phyloP scores from a whole-genome alignment of 176 grass and related monocot genomes.

The Triticum turgidum region DNA sequence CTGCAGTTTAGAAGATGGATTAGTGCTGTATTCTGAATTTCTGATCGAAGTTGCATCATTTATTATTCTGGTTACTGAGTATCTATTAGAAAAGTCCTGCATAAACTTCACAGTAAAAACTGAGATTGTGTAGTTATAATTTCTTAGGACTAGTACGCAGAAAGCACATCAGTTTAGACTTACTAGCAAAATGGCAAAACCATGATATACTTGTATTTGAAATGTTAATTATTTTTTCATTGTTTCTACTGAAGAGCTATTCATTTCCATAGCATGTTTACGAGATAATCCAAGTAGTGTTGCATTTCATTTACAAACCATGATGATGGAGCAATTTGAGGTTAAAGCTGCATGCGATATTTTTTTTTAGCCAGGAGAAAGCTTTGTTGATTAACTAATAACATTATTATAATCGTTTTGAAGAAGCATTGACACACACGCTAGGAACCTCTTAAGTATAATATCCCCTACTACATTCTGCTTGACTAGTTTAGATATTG shows the following conservation, averaged over 20 bases:
- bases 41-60: not conserved
- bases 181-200: not conserved
- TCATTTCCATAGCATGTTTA: not conserved
- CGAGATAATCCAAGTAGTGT: not conserved
- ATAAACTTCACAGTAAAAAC: not conserved
- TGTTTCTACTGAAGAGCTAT: not conserved
- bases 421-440: not conserved
- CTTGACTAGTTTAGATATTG: not conserved
- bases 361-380: not conserved
- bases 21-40: not conserved
- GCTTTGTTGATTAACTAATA: not conserved
- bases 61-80: not conserved
- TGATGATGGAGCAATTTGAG: not conserved
- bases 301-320: too few relatives aligned
- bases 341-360: not conserved
- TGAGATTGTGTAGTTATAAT: conserved; percentile 6
- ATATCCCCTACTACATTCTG: not conserved
- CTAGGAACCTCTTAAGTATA: not conserved
- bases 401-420: not conserved
- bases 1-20: conserved; percentile 42
- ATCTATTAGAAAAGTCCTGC: not conserved
- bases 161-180: not conserved
- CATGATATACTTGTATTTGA: conserved; percentile 5
- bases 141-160: not conserved
- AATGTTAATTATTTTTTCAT: not conserved